Evolutionary conservation across 2,329 filamentous ascomycete species (phyloP).

Genomic region (Rosellinia necatrix): DNA sequence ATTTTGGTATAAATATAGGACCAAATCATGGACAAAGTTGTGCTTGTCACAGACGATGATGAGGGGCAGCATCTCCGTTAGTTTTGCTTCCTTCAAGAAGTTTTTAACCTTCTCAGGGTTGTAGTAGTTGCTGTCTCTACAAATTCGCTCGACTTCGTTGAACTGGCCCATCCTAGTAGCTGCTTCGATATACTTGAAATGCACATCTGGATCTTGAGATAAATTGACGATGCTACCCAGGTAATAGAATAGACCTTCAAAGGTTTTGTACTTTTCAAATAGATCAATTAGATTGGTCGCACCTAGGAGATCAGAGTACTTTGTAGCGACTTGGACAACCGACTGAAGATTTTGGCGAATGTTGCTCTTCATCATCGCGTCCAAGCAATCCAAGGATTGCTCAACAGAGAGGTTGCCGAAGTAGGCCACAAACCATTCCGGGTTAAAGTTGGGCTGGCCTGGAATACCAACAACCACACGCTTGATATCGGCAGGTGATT

Average conservation of each 20-base stretch:
- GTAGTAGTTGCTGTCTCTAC: slow-evolving; percentile 87
- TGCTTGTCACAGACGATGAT: slow-evolving; percentile 99
- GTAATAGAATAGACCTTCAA: slow-evolving; percentile 97
- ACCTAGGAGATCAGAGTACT: slow-evolving; percentile 94
- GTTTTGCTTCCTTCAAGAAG: slow-evolving; percentile 94
- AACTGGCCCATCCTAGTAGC: slow-evolving; percentile 92
- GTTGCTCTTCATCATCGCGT: slow-evolving; percentile 95
- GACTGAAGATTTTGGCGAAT: slow-evolving; percentile 96
- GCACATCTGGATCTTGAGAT: slow-evolving; percentile 91
- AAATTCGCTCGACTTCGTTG: slow-evolving; percentile 95
- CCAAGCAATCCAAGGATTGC: slow-evolving; percentile 89
- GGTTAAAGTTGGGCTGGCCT: slow-evolving; percentile 80
- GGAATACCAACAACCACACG: slow-evolving; percentile 84
- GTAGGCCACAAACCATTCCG: slow-evolving; percentile 90
- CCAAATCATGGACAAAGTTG: slow-evolving; percentile 96
- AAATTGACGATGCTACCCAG: slow-evolving; percentile 97
- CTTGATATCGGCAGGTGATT: slow-evolving; percentile 88
- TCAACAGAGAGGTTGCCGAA: slow-evolving; percentile 95
- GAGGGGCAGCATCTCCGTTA: slow-evolving; percentile 89
- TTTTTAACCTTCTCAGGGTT: slow-evolving; percentile 98
- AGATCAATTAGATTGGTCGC: slow-evolving; percentile 87
- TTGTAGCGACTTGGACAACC: slow-evolving; percentile 94
- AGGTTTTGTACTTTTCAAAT: slow-evolving; percentile 96
- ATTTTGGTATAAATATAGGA: slow-evolving; percentile 97
- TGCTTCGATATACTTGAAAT: slow-evolving; percentile 99